phyloP scores from a whole-genome alignment of 2,329 filamentous ascomycete species.

The Pestalotiopsis sp. region DNA sequence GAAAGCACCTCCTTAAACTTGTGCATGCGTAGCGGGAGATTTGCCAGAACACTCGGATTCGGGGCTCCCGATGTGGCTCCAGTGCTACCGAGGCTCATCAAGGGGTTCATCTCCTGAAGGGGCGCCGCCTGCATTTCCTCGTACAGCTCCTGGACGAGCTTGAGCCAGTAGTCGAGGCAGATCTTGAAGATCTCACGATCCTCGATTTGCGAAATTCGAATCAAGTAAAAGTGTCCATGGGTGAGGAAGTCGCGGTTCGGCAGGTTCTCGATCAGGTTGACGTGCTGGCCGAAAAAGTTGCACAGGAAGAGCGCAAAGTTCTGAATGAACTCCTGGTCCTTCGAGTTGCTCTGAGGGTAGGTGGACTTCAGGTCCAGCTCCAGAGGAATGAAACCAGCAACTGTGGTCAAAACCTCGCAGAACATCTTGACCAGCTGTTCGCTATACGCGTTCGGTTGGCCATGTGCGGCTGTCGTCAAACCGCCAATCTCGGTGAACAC shows the following conservation, averaged over 20 bases:
- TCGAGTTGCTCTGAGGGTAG: conserved; percentile 87
- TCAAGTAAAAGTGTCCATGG: conserved; percentile 97
- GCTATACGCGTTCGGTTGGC: conserved; percentile 75
- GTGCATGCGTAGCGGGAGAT: conserved; percentile 94
- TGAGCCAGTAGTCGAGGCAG: conserved; percentile 98
- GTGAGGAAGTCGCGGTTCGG: conserved; percentile 94
- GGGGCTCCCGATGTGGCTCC: conserved; percentile 81
- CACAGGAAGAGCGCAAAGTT: conserved; percentile 94
- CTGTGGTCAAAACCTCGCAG: conserved; percentile 90
- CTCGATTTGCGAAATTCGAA: conserved; percentile 97
- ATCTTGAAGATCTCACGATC: conserved; percentile 99
- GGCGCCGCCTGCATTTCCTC: conserved; percentile 98
- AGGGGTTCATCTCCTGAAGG: conserved; percentile 88
- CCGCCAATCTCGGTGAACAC: conserved; percentile 97
- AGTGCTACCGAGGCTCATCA: conserved; percentile 76
- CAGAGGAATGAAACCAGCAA: conserved; percentile 90
- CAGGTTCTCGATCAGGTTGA: conserved; percentile 93
- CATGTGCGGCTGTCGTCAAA: conserved; percentile 77
- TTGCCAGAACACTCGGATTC: conserved; percentile 81
- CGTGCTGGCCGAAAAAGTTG: conserved; percentile 94
- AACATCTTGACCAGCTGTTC: conserved; percentile 99
- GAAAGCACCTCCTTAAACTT: conserved; percentile 95
- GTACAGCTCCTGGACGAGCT: conserved; percentile 95
- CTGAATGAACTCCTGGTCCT: conserved; percentile 96
- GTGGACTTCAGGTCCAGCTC: conserved; percentile 88